Evolutionary conservation across 805 yeast genomes (phyloP), one percentile per base, ranked within the genome.

Genomic region (Candida hispaniensis): DNA sequence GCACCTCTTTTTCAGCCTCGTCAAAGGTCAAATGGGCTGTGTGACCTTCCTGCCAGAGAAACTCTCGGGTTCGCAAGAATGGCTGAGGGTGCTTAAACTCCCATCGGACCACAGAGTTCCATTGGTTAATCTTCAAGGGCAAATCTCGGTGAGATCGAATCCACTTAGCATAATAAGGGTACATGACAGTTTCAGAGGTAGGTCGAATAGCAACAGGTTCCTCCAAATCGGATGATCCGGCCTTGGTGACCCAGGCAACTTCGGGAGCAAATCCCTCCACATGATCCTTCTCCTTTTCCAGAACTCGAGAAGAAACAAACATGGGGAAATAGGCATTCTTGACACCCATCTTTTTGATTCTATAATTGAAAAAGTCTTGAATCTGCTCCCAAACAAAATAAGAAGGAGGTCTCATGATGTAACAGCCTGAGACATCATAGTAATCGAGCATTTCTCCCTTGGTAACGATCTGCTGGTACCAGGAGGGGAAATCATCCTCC

Each of bases 21-120:
- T 75, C 81, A 45, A 66, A 60, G 39, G 93, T 79, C 54, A 93
- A 70, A 59, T 82, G 94, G 38, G 94, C 98, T 33, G 98, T 91
- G 67, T 91, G 99, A 50, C 99, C 99, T 66, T 91, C 99, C 66
- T 91, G 99, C 99, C 99, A 91, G 60, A 91, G 69, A 65, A 91
- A 91, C 64, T 91, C 99, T 66, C 99, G 79, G 9, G 98, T 93
- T 72, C 99, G 80, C 56, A 91, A 66, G 63, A 91, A 91, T 33
- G 99, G 99, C 66, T 91, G 99, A 40, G 99, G 99, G 61, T 91
- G 97, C 69, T 91, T 91, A 67, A 91, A 91, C 65, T 91, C 99
- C 99, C 98, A 91, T 69, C 99, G 79, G 33, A 91, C 99, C 27
- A 91, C 99, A 12, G 96, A 86, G 67, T 93, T 93, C 99, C 99